Base-by-base conservation (phyloP, 83 land plant species). In the Larix sibirica region DNA sequence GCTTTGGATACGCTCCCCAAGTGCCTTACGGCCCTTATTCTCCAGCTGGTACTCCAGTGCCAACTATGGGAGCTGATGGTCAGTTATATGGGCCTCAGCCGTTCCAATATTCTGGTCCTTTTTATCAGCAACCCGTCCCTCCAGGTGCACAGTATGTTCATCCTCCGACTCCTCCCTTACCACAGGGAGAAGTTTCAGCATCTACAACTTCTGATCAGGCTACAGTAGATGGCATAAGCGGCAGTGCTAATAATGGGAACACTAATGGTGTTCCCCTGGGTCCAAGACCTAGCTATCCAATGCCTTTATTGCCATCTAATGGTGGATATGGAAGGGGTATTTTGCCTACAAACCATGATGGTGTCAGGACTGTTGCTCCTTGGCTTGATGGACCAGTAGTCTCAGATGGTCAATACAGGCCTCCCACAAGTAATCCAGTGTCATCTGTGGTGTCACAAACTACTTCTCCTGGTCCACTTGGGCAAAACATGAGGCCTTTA, bases 51-150 rank as follows among this genome's bases (percentile, higher is more conserved):
- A 87, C 93, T 14, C 89, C 93, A 26, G 89, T 86, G 62, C 91
- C 96, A 31, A 75, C 92, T 3, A 20, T 90, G 58, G 95, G 91
- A 9, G 85, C 86, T 66, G 96, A 94, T 81, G 91, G 91, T 18
- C 94, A 94, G 79, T 79, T 92, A 1, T 92, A 94, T 88, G 92
- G 87, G 4, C 90, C 88, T 58, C 94, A 88, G 62, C 87, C 88
- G 36, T 94, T 87, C 75, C 95, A 92, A 65, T 94, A 86, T 81
- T 85, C 87, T 23, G 50, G 83, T 28, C 82, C 85, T 9, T 90
- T 82, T 77, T 92, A 85, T 58, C 93, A 88, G 83, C 89, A 87
- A 47, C 74, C 86, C 20, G 79, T 80, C 24, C 79, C 95, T 77
- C 73, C 87, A 14, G 76, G 80, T 81, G 82, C 66, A 38, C 89